A percentile compares a stretch with the other conserved stretches of the same genome.
These are phyloP conservation scores for Truncatella angustata DNA, from an alignment of 2,329 filamentous ascomycete species.

Conservation along the genomic window DNA sequence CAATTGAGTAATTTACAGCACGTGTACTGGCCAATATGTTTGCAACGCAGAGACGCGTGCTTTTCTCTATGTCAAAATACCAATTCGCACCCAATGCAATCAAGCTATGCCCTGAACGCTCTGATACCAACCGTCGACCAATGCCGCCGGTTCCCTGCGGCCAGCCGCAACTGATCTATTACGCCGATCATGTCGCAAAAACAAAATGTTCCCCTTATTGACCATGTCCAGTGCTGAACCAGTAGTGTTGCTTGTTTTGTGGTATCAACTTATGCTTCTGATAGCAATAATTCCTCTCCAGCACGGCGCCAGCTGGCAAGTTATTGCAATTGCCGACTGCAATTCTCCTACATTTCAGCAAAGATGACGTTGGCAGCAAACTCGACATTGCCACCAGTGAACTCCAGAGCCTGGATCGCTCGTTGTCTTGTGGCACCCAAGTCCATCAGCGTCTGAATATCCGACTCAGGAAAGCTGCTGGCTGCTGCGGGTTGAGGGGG, in stretches of 20 bases:
- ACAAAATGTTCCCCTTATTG: too few relatives aligned
- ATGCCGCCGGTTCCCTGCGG: too few relatives aligned
- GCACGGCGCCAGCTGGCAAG: too few relatives aligned
- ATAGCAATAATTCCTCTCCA: too few relatives aligned
- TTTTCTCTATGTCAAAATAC: neutral
- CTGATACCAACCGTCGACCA: neutral
- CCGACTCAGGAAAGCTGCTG: conserved; percentile 52
- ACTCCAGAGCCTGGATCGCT: conserved; percentile 77
- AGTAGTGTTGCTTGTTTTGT: too few relatives aligned
- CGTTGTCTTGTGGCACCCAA: conserved; percentile 76
- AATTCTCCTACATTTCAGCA: conserved; percentile 39
- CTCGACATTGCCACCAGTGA: conserved; percentile 82
- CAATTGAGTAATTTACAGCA: too few relatives aligned
- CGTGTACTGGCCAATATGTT: neutral
- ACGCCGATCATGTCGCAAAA: too few relatives aligned
- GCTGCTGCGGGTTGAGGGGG: conserved; percentile 22
- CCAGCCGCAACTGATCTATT: too few relatives aligned
- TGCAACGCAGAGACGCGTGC: neutral
- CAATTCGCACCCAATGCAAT: neutral
- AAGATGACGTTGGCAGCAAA: conserved; percentile 81
- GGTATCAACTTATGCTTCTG: too few relatives aligned
- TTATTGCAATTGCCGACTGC: too few relatives aligned
- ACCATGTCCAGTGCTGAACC: too few relatives aligned
- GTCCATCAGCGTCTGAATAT: conserved; percentile 72
- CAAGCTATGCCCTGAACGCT: neutral